These are phyloP conservation scores for Xylariales sp. DNA, from an alignment of 2,329 filamentous ascomycete species.

Conservation along the genomic window DNA sequence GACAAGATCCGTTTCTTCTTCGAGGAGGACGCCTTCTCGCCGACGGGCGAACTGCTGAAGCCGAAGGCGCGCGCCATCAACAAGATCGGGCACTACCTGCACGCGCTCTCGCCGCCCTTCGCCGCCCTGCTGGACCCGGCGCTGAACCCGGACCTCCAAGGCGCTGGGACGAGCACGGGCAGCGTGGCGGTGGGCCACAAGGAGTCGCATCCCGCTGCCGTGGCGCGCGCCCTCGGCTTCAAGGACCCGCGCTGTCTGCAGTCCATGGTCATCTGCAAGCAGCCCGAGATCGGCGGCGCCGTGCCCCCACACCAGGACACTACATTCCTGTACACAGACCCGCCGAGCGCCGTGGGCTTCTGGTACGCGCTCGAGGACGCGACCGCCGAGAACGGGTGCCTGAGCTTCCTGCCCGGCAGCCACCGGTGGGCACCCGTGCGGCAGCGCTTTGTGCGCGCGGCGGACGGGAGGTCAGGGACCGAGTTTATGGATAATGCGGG, in stretches of 20 bases:
- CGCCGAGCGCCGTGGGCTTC: slow-evolving; percentile 90
- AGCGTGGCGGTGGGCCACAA: slow-evolving; percentile 48
- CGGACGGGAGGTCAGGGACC: slow-evolving; percentile 62
- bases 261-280: slow-evolving; percentile 99
- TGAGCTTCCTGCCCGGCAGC: slow-evolving; percentile 86
- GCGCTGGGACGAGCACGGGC: slow-evolving; percentile 59
- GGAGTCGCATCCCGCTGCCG: slow-evolving; percentile 62
- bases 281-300: slow-evolving; percentile 92
- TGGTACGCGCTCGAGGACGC: slow-evolving; percentile 98
- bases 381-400: slow-evolving; percentile 84
- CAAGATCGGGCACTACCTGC: slow-evolving; percentile 84
- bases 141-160: slow-evolving; percentile 57
- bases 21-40: slow-evolving; percentile 89
- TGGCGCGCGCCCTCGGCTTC: slow-evolving; percentile 80
- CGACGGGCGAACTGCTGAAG: slow-evolving; percentile 72
- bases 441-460: slow-evolving; percentile 78
- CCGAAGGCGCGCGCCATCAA: slow-evolving; percentile 90
- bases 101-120: slow-evolving; percentile 76
- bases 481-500: slow-evolving; percentile 79
- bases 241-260: slow-evolving; percentile 81
- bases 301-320: slow-evolving; percentile 93
- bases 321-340: slow-evolving; percentile 90
- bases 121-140: slow-evolving; percentile 61
- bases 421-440: slow-evolving; percentile 77
- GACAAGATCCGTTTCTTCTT: slow-evolving; percentile 98